These are phyloP conservation scores for Trichophyton simii DNA, from an alignment of 2,329 filamentous ascomycete species.

Conservation along the genomic window DNA sequence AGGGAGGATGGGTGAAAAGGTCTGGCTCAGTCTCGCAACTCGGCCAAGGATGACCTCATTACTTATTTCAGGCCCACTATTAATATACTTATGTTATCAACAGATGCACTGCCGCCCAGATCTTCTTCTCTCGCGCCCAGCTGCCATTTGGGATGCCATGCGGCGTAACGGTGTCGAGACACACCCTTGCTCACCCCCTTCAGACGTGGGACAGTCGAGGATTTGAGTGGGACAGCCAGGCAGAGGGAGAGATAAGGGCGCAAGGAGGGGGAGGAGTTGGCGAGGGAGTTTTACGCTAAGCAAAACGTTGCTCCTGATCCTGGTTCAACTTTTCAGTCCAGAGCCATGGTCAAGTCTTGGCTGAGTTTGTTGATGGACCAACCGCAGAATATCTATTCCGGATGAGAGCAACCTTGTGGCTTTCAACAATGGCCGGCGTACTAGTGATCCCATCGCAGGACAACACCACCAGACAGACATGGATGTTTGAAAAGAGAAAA, in stretches of 20 bases:
- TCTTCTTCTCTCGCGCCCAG: background rate
- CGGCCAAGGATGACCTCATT: background rate
- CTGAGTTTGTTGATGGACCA: background rate
- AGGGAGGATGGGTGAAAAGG: background rate
- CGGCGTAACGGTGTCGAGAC: background rate
- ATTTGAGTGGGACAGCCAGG: background rate
- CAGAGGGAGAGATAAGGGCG: background rate
- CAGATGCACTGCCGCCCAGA: background rate
- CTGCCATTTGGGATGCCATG: background rate
- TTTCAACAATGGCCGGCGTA: background rate
- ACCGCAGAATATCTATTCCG: background rate
- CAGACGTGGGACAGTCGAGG: background rate
- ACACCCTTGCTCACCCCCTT: background rate
- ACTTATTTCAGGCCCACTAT: background rate
- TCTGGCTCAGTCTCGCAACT: background rate
- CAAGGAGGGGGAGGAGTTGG: background rate
- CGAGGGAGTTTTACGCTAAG: slow-evolving; percentile 4
- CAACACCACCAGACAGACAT: background rate
- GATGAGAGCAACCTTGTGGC: background rate
- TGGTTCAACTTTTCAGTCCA: slow-evolving; percentile 4
- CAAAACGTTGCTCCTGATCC: slow-evolving; percentile 2
- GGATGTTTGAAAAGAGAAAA: background rate
- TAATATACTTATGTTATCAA: background rate
- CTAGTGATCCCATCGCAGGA: background rate
- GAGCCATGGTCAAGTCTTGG: slow-evolving; percentile 4